phyloP scores from a whole-genome alignment of 805 yeast species.

The Suhomyces prunicola region DNA sequence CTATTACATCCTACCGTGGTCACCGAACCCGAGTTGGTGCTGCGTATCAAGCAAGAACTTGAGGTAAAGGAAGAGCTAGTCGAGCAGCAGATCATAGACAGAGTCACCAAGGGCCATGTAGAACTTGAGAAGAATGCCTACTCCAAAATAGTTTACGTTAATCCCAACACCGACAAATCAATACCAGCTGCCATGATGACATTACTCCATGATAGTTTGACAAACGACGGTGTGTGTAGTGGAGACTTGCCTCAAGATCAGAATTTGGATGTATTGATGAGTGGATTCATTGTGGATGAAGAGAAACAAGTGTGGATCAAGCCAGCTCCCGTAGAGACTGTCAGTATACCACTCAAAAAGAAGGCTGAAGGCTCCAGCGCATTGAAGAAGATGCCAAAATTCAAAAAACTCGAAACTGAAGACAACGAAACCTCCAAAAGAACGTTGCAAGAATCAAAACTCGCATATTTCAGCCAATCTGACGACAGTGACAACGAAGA shows the following conservation, averaged over 20 bases:
- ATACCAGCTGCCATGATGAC: constrained; percentile 46
- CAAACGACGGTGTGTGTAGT: constrained; percentile 42
- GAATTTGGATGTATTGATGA: constrained; percentile 59
- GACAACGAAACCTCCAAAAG: constrained; percentile 44
- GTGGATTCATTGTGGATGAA: constrained; percentile 53
- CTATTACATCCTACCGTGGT: constrained; percentile 68
- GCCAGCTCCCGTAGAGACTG: constrained; percentile 38
- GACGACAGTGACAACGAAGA: constrained; percentile 52
- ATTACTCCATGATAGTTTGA: constrained; percentile 38
- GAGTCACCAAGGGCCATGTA: constrained; percentile 50
- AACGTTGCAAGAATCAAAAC: constrained; percentile 44
- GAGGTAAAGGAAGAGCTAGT: constrained; percentile 24
- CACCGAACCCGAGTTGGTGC: constrained; percentile 49
- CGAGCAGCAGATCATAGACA: constrained; percentile 54
- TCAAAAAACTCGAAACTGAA: constrained; percentile 28
- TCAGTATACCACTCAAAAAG: constrained; percentile 32
- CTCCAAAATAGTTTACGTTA: constrained; percentile 49
- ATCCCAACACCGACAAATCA: constrained; percentile 49
- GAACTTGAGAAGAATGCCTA: constrained; percentile 34
- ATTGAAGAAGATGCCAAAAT: constrained; percentile 16
- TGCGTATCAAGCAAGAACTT: constrained; percentile 33
- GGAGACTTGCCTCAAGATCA: constrained; percentile 55
- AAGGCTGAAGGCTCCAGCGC: constrained; percentile 10
- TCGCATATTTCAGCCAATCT: constrained; percentile 52
- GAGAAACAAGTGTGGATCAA: constrained; percentile 51